Evolutionary conservation across 2,329 filamentous ascomycete species (phyloP), one percentile per base, ranked within the genome.

Genomic region (Fusarium dlaminii): DNA sequence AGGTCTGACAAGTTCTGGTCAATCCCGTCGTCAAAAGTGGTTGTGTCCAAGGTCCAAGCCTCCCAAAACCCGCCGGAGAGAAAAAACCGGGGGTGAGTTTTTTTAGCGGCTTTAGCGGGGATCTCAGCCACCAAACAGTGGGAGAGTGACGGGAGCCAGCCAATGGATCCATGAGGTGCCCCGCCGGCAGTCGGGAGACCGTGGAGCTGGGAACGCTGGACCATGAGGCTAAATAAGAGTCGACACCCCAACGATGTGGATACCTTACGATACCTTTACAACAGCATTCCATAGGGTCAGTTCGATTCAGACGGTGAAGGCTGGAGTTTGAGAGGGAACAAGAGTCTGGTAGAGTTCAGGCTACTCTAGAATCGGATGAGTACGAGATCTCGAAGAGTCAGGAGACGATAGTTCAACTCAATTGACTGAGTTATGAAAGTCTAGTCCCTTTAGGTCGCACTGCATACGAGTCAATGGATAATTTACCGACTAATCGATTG

Each of bases 101-200:
- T 62, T 61, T 56, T 70, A 70, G 67, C 59, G 67, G 66, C 24
- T 68, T 64, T 59, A 72, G 69, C 68, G 71, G 71, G 55, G 45
- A 65, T 57, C 58, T 74, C 58, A 74, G 67, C 71, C 71, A 74
- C 71, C 71, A 24, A 61, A 68, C 55, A 48, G 39, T 71, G 45
- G 65, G 40, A 70, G 24, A 37, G 55, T 36, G 36, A 48, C 45
- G 27, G 27, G 45, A 43, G 30, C 52, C 36, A 42, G 37, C 36
- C 52, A 32, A 51, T 34, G 17, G 17, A 14, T 14, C 22, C 30
- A n/a, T 60, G 45, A 24, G 17, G n/a, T 36, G 49, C 66, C 67
- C 70, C 71, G 46, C 71, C 54, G 49, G 43, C 62, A 60, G 48
- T 67, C 42, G 58, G 60, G 63, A 57, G 54, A 45, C 37, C 39